Conservation (phyloP, 2,329 filamentous ascomycete species). For the Pseudopyrenochaeta lycopersici region DNA sequence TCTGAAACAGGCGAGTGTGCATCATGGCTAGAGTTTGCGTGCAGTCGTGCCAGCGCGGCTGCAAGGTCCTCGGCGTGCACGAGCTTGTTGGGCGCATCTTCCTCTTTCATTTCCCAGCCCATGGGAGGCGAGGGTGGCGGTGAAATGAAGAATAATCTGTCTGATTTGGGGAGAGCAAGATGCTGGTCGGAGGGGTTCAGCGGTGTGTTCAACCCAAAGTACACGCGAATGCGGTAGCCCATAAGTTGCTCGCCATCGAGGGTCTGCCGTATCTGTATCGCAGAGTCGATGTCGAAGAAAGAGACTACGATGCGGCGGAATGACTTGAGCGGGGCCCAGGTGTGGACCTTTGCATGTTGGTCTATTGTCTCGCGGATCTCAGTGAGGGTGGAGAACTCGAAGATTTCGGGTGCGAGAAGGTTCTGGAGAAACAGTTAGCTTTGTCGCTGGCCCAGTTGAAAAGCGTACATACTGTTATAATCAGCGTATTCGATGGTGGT, state of each 20-base stretch:
- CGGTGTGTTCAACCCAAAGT: constrained; percentile 50
- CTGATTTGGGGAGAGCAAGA: constrained; percentile 60
- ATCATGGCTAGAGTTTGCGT: constrained; percentile 47
- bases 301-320: constrained; percentile 84
- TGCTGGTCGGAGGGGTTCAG: constrained; percentile 51
- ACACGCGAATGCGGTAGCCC: constrained; percentile 62
- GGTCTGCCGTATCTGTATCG: constrained; percentile 73
- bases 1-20: constrained; percentile 35
- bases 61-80: constrained; percentile 71
- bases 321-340: constrained; percentile 82
- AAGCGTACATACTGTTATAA: constrained; percentile 68
- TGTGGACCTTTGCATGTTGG: constrained; percentile 75
- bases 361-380: constrained; percentile 76
- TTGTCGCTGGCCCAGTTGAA: background rate
- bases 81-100: constrained; percentile 72
- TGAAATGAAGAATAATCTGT: constrained; percentile 73
- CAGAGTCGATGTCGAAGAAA: constrained; percentile 75
- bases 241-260: constrained; percentile 80
- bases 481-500: constrained; percentile 81
- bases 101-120: constrained; percentile 70
- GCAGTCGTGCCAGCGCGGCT: constrained; percentile 63
- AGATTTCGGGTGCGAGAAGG: constrained; percentile 76
- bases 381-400: constrained; percentile 76
- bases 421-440: constrained; percentile 57
- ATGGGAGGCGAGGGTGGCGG: constrained; percentile 71